phyloP scores from a whole-genome alignment of 106 monocot species.

The Apostasia ramifera region DNA sequence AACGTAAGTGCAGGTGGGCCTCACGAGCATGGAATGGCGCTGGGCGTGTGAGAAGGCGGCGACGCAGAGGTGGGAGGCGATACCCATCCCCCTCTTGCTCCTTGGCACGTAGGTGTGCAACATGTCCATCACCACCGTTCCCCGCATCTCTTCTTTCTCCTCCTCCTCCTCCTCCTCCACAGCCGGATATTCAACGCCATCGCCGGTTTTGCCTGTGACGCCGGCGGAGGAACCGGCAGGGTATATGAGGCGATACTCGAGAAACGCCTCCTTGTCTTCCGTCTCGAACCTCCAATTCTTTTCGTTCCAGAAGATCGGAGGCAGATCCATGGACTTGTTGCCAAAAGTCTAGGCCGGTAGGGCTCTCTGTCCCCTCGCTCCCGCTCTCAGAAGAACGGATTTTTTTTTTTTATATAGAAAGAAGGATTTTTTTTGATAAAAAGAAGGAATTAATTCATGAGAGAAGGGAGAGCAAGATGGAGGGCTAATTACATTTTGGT shows the following conservation, averaged over 20 bases:
- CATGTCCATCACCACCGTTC: constrained; percentile 61
- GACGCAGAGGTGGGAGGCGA: constrained; percentile 63
- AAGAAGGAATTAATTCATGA: too few relatives aligned
- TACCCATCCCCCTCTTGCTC: constrained; percentile 70
- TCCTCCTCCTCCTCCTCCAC: background rate
- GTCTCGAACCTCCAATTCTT: constrained; percentile 63
- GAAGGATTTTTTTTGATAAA: too few relatives aligned
- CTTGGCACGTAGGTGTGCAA: constrained; percentile 83
- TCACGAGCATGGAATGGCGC: constrained; percentile 41
- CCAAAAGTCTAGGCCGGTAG: constrained; percentile 6
- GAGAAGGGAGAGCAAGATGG: too few relatives aligned
- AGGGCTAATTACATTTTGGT: too few relatives aligned
- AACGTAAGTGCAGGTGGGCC: constrained; percentile 90
- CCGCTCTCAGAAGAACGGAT: background rate
- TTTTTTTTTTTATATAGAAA: background rate
- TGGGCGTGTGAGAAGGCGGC: constrained; percentile 80
- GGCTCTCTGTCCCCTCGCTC: background rate
- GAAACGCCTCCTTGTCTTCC: constrained; percentile 73
- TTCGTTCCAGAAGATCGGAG: constrained; percentile 64
- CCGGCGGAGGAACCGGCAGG: background rate
- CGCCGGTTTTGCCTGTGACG: background rate
- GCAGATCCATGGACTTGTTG: background rate
- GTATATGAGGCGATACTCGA: constrained; percentile 56
- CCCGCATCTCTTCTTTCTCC: constrained; percentile 4
- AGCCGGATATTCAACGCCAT: background rate